Conservation (phyloP, 345 rosid species). For the Hibiscus syriacus region DNA sequence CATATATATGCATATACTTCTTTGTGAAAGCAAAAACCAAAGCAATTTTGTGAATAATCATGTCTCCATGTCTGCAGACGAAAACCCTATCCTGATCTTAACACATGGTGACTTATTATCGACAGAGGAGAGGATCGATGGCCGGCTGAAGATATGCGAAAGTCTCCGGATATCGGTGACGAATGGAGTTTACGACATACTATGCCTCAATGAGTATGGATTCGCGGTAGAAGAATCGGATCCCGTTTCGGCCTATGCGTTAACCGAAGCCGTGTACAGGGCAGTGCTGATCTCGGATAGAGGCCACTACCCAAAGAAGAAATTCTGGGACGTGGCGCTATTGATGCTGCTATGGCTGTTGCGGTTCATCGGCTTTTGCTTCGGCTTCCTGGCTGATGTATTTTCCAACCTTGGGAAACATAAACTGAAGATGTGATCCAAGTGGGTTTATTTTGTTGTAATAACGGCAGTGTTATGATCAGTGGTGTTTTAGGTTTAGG, state of each 20-base stretch:
- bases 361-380: constrained; percentile 29
- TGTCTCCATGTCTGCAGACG: constrained; percentile 25
- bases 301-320: constrained; percentile 34
- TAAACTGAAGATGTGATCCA: constrained; percentile 9
- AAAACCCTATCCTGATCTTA: constrained; percentile 43
- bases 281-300: constrained; percentile 52
- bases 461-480: neutral
- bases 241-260: constrained; percentile 39
- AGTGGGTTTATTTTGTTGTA: neutral
- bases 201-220: constrained; percentile 52
- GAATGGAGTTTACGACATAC: constrained; percentile 39
- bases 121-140: constrained; percentile 39
- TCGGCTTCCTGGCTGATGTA: constrained; percentile 34
- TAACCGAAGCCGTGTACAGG: constrained; percentile 38
- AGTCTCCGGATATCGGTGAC: constrained; percentile 28
- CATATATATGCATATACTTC: neutral
- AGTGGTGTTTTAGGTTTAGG: neutral
- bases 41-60: neutral
- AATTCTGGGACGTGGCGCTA: constrained; percentile 26
- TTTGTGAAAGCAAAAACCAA: neutral
- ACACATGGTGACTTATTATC: constrained; percentile 55
- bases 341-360: constrained; percentile 24
- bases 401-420: constrained; percentile 34
- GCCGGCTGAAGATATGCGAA: constrained; percentile 42
- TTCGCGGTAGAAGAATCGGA: constrained; percentile 45